Base-by-base conservation (phyloP, 306 rosid genomes). In the Cucurbita maxima region DNA sequence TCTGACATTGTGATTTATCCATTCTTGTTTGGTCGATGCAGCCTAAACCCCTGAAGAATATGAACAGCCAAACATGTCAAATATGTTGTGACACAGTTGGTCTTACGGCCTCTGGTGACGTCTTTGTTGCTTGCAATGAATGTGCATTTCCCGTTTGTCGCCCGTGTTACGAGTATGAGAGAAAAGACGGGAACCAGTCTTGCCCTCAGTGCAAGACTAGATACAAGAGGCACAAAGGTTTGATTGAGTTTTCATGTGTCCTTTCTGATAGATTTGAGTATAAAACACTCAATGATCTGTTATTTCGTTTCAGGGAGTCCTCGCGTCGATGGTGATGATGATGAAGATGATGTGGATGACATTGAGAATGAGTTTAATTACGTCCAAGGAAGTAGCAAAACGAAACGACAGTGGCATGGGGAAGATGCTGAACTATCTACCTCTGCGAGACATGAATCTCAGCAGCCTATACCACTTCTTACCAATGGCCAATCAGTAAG, bases 191-290 rank as follows among this genome's bases (percentile, higher is more conserved):
- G 77, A 91, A 89, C 72, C 90, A 89, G 78, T 79, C 92, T 77
- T 95, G 99, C 58, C 99, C 99, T 15, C 96, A 89, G 82, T 95
- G 99, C 96, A 95, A 95, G 85, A 95, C 97, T 58, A 88, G 97
- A 76, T 95, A 95, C 79, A 89, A 85, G 48, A 91, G 99, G 89
- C 97, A 83, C 75, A 86, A 83, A 84, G 99, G 99, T 94, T 71
- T 7, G 71, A 54, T 73, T 71, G 38, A 16, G 3, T 56, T 58
- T 47, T 15, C 13, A 16, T 55, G 47, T 20, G 7, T 37, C 18
- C 41, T 47, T 34, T 66, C 1, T 58, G 8, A 11, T 67, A 67
- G 6, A 22, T 37, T 36, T 41, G 9, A 47, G 51, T 47, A 37
- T 60, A 45, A n/a, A 50, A 60, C 16, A 25, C 57, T 41, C 58